Base-by-base conservation (phyloP, 1,139 yeast genomes). In the Geotrichum aggregatum region DNA sequence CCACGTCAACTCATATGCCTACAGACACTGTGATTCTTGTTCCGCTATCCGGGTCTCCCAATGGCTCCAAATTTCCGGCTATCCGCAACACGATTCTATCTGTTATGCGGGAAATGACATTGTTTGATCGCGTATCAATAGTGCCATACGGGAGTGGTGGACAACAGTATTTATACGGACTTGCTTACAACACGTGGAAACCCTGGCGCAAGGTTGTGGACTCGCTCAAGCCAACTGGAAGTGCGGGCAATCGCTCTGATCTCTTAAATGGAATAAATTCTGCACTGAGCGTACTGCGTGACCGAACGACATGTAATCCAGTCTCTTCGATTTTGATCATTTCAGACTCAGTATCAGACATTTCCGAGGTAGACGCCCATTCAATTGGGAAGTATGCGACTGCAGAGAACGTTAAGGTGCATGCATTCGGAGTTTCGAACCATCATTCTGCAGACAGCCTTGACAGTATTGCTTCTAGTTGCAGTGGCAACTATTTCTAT, bases 121-220 rank as follows among this genome's bases (percentile, higher is more conserved):
- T 52, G 19, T 53, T 61, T 49, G 63, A 61, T 35, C 49, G 63
- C 14, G 21, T 61, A 16, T 55, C 62, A 10, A 16, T 61, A n/a
- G 56, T 61, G 3, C 47, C 59, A n/a, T 61, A 59, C 44, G 60
- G 62, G 14, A 41, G 45, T 26, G 52, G 48, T 7, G 45, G 40
- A 10, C 39, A 42, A 10, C 48, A 52, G 21, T 33, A 49, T 18
- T 30, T 35, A 14, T 50, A 50, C 24, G 54, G 56, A 2, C 36
- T 45, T 26, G 57, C 48, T n/a, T 49, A 48, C 18, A 22, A 42
- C 28, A 46, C 46, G 2, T 57, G 59, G 58, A 47, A 42, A 13
- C 50, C 51, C 8, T 57, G 59, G 59, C 34, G 16, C 10, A 39
- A 36, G 11, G 49, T 52, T 30, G 44, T 55, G 21, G 52, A 52